These are phyloP conservation scores for Oidiodendron maius DNA, from an alignment of 495 filamentous ascomycete genomes.

Conservation along the genomic window DNA sequence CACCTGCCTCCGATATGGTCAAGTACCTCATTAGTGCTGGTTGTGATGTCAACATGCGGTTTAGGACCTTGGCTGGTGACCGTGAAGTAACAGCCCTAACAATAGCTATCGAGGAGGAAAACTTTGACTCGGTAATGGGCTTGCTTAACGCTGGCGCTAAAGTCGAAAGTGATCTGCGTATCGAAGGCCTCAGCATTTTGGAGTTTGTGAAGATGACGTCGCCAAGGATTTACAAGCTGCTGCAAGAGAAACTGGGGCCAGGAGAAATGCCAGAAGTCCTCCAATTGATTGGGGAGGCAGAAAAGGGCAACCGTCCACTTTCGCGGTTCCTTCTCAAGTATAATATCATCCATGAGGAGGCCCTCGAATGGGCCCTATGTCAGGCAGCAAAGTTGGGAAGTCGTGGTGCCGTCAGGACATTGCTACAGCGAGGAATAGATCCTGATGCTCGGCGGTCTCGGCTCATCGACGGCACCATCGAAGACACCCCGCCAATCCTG, in stretches of 20 bases:
- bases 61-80: not conserved
- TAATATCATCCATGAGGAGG: constrained; percentile 2
- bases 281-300: constrained; percentile 3
- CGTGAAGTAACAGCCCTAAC: constrained; percentile 5
- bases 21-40: constrained; percentile 5
- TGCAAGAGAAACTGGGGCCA: constrained; percentile 2
- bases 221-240: constrained; percentile 1
- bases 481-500: not conserved
- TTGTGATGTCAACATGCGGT: constrained; percentile 5
- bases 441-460: constrained; percentile 1
- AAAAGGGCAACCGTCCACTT: constrained; percentile 5
- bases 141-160: constrained; percentile 12
- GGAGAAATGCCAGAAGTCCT: not conserved
- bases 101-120: constrained; percentile 6
- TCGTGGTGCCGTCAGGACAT: not conserved
- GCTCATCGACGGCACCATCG: not conserved
- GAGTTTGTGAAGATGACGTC: constrained; percentile 12
- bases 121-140: constrained; percentile 6
- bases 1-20: not conserved
- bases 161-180: constrained; percentile 5
- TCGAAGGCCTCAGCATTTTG: constrained; percentile 8
- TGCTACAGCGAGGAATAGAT: constrained; percentile 2
- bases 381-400: not conserved
- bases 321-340: constrained; percentile 6
- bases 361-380: not conserved